Base-by-base conservation (phyloP, 768 basidiomycete species). In the Sporobolomyces phaffii region DNA sequence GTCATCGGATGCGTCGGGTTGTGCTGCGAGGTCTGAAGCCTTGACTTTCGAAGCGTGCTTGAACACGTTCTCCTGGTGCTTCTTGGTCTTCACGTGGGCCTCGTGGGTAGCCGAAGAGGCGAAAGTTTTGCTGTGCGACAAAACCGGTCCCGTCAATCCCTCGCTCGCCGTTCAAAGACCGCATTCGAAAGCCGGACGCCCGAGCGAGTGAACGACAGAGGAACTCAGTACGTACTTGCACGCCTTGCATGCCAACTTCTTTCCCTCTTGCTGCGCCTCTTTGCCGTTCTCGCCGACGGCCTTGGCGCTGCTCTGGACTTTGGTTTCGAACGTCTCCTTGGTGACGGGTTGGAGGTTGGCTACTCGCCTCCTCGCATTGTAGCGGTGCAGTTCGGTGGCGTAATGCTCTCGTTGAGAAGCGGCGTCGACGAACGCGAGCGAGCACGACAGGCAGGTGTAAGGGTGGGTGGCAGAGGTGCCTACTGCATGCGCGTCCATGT, bases 301-400 rank as follows among this genome's bases (percentile, higher is more conserved):
- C 28, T 20, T 28, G 34, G 72, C 90, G 80, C 69, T 94, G 89
- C 33, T 44, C 31, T 87, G 76, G 17, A 96, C 87, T 75, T 97
- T 98, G 74, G 90, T 84, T 73, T 92, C 87, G 80, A 97, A 99
- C 2, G 86, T 73, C 10, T 82, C 78, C 0, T 82, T 83, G 64
- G 85, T 86, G 74, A 99, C 85, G 3, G 94, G 92, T 13, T 90
- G 88, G 2, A 99, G 83, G 8, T 83, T 85, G 3, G 94, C 93
- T 22, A 98, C 73, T 33, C 75, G 64, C 22, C 80, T 77, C 75
- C 94, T 94, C 86, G 97, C 91, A 76, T 99, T 99, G 80, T 99
- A 99, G 59, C 92, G 82, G 80, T 99, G 96, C 77, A 89, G 88
- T 78, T 99, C 96, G 29, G 90, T 90, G 69, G 86, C 85, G 78